Percentiles rank a stretch among this genome's conserved stretches.
Evolutionary conservation across 768 basidiomycete genomes (phyloP).

Genomic region (Boletus speciosus): DNA sequence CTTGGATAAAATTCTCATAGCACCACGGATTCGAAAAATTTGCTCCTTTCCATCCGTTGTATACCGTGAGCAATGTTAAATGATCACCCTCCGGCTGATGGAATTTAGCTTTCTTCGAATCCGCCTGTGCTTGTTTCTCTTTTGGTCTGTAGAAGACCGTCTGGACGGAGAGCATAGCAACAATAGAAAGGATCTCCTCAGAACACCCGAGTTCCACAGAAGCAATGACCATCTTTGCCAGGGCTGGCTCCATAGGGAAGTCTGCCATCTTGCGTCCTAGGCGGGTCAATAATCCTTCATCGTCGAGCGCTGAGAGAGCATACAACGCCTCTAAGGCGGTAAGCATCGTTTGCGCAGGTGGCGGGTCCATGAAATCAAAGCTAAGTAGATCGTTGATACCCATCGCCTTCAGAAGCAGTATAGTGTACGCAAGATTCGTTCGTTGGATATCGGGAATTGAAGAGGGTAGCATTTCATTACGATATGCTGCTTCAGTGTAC

Average conservation of each 20-base stretch:
- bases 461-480: slow-evolving; percentile 98
- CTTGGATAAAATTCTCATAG: slow-evolving; percentile 98
- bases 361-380: slow-evolving; percentile 99
- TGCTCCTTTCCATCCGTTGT: slow-evolving; percentile 96
- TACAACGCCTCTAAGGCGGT: slow-evolving; percentile 94
- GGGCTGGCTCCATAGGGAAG: slow-evolving; percentile 95
- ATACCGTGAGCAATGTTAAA: slow-evolving; percentile 86
- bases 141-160: slow-evolving; percentile 99
- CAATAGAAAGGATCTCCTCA: slow-evolving; percentile 94
- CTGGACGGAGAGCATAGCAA: slow-evolving; percentile 96
- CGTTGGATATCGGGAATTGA: slow-evolving; percentile 98
- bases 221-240: slow-evolving; percentile 97
- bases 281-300: slow-evolving; percentile 92
- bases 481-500: slow-evolving; percentile 96
- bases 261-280: slow-evolving; percentile 99
- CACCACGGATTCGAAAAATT: slow-evolving; percentile 99
- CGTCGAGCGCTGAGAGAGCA: slow-evolving; percentile 92
- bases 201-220: slow-evolving; percentile 97
- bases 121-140: slow-evolving; percentile 98
- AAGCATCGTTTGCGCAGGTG: slow-evolving; percentile 94
- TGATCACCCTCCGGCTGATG: slow-evolving; percentile 99
- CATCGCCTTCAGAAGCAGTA: slow-evolving; percentile 97
- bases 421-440: slow-evolving; percentile 88
- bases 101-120: slow-evolving; percentile 99
- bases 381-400: slow-evolving; percentile 96